Conservation (phyloP, 2,329 filamentous ascomycete species). For the Colletotrichum sp. region DNA sequence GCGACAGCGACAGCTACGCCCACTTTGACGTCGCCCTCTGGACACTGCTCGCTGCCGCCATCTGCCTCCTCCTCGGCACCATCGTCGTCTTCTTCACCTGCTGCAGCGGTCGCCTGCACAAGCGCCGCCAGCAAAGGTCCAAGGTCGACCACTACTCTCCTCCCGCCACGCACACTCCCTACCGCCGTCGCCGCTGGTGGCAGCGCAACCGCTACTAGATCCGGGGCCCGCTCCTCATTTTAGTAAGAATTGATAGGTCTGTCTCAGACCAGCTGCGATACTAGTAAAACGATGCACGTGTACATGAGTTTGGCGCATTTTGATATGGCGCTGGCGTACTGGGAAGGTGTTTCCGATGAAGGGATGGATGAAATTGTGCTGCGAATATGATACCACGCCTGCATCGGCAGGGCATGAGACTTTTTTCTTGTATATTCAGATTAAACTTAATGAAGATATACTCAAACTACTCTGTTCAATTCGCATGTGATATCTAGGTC, state of each 20-base stretch:
- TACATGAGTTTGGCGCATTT: background rate
- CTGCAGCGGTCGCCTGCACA: conserved; percentile 55
- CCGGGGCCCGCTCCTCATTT: too few relatives aligned
- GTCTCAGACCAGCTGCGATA: background rate
- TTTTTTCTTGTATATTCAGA: background rate
- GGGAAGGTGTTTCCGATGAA: background rate
- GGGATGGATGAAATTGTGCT: background rate
- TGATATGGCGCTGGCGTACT: background rate
- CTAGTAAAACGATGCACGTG: background rate
- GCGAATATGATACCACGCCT: conserved; percentile 13
- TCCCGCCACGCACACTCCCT: conserved; percentile 13
- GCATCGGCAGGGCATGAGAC: background rate
- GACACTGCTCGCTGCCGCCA: conserved; percentile 61
- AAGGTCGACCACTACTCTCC: conserved; percentile 31
- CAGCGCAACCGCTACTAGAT: conserved; percentile 19
- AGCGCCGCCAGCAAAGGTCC: conserved; percentile 30
- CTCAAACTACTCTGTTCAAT: accelerated
- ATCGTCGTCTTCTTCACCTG: conserved; percentile 66
- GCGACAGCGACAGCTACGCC: conserved; percentile 43
- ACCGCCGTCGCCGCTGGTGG: conserved; percentile 21
- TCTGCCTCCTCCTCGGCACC: conserved; percentile 59
- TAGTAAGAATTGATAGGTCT: background rate
- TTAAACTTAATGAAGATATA: background rate
- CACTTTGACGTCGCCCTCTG: conserved; percentile 65
- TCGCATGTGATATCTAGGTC: accelerated